phyloP scores from a whole-genome alignment of 2,329 filamentous ascomycete species.

The Claviceps lovelessii region DNA sequence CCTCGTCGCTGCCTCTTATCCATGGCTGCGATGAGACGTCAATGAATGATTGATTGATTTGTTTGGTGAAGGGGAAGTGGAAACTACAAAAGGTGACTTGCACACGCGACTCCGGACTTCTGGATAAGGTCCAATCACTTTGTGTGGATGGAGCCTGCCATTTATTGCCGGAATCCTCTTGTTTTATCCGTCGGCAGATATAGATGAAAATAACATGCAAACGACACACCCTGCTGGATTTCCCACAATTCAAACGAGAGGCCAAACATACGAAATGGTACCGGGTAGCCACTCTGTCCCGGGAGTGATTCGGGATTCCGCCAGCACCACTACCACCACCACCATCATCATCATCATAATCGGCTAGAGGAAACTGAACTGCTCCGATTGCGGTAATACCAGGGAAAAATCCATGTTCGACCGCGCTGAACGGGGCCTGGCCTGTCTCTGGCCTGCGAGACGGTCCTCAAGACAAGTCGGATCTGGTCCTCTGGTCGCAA shows the following conservation, averaged over 20 bases:
- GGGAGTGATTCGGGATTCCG: neutral
- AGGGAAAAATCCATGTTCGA: neutral
- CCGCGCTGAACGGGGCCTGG: too few species aligned
- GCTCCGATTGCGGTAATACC: neutral
- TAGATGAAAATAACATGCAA: too few species aligned
- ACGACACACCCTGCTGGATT: too few species aligned
- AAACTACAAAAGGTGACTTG: too few species aligned
- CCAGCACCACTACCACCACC: too few species aligned
- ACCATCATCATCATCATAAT: neutral
- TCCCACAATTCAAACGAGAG: neutral
- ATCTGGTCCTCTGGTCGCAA: too few species aligned
- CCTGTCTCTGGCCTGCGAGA: too few species aligned
- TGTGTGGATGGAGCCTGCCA: neutral
- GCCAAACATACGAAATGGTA: neutral
- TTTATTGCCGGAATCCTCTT: neutral
- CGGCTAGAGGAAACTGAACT: neutral
- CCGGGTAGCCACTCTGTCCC: neutral
- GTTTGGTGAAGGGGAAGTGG: too few species aligned
- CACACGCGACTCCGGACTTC: neutral
- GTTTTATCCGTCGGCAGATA: neutral
- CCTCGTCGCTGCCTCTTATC: neutral
- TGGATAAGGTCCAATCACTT: neutral
- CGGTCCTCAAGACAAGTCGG: too few species aligned
- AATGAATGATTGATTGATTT: too few species aligned
- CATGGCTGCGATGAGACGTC: too few species aligned